Evolutionary conservation across 768 basidiomycete genomes (phyloP).

Genomic region (Lactifluus volemus): DNA sequence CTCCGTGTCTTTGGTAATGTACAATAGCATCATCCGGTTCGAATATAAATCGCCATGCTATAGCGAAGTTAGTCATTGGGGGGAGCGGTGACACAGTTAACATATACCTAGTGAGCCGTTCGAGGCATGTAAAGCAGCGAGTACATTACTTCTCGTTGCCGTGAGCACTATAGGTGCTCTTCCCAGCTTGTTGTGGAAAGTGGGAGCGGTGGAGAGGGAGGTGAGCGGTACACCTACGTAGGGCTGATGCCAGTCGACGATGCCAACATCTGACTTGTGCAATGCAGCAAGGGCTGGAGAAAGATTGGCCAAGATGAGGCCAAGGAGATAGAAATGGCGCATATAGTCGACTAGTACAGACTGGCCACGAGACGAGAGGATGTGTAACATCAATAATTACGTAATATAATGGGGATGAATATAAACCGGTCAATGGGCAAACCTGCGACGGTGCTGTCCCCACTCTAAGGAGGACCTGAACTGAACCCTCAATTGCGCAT

Average conservation of each 20-base stretch:
- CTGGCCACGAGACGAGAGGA: neutral
- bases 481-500: conserved; percentile 1
- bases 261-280: conserved; percentile 67
- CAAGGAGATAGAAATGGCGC: conserved; percentile 1
- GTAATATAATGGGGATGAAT: neutral
- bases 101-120: conserved; percentile 65
- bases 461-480: neutral
- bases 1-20: conserved; percentile 47
- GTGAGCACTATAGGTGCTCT: conserved; percentile 38
- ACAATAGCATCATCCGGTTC: conserved; percentile 61
- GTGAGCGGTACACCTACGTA: conserved; percentile 66
- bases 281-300: conserved; percentile 35
- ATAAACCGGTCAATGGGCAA: neutral
- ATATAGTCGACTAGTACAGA: neutral
- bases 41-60: conserved; percentile 78
- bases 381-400: neutral
- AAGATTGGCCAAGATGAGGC: conserved; percentile 1
- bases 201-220: conserved; percentile 45
- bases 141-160: conserved; percentile 64
- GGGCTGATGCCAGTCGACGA: conserved; percentile 82
- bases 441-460: neutral
- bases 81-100: neutral
- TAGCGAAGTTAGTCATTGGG: neutral
- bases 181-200: conserved; percentile 37
- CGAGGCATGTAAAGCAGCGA: conserved; percentile 60